Evolutionary conservation across 176 grass and related monocot genomes (phyloP), one percentile per base, ranked within the genome.

Genomic region (Oryza rufipogon): DNA sequence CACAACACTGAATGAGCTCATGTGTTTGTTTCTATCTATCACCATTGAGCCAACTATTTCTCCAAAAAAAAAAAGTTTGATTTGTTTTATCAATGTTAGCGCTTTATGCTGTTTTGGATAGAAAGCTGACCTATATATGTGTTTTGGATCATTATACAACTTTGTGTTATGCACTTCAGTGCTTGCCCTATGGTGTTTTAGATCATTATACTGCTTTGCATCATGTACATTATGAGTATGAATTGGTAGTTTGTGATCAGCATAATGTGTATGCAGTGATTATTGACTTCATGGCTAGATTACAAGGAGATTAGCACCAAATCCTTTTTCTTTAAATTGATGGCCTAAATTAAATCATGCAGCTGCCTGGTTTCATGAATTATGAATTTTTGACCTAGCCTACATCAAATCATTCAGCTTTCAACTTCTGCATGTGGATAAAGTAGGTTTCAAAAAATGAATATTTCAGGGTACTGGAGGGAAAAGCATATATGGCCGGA

Each of bases 401-500:
- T 74, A 63, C 26, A 46, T 20, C 68, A n/a, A 26, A 69, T 42
- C 11, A 58, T 6, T 26, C 23, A 54, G 25, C 42, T 84, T 71
- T 83, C 47, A 64, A 42, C 14, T 68, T 7, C 64, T 14, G 67
- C 72, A 11, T 85, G 64, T 64, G 44, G 81, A 61, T 73, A 32
- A 73, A 76, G 15, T 61, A 22, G 20, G 58, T 61, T n/a, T 26
- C 14, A 6, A 79, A 79, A 79, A 45, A 10, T 56, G 23, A 70
- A 12, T 32, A 46, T 92, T 93, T 36, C 87, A 98, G 91, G 96
- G 93, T 17, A 94, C 93, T 22, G 96, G 96, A 79, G 96, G 96
- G 67, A 98, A 98, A 87, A 98, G 93, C 77, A 94, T 95, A 87
- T 98, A 98, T 2, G 91, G 93, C 6, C 91, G 87, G 42, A 95